These are phyloP conservation scores for Aquilaria yunnanensis DNA, from an alignment of 345 rosid genomes.

Conservation along the genomic window DNA sequence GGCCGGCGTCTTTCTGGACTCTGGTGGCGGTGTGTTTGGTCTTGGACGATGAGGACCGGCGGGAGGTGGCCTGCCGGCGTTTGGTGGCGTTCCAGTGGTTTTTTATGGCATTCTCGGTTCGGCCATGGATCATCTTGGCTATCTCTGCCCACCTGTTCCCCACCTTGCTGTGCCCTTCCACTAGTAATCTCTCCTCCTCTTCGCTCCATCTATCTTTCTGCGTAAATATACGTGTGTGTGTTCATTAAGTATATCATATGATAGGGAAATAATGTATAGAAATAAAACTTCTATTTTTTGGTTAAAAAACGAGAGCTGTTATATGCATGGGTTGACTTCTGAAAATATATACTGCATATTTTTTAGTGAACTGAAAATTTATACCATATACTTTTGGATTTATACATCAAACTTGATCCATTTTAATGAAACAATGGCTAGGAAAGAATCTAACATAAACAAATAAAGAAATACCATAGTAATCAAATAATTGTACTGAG, in stretches of 20 bases:
- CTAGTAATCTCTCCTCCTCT: slow-evolving; percentile 71
- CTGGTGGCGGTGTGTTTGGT: slow-evolving; percentile 27
- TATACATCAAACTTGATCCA: too few species aligned
- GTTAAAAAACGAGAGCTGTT: neutral
- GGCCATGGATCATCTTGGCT: slow-evolving; percentile 71
- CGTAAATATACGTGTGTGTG: neutral
- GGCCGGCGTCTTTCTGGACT: slow-evolving; percentile 12
- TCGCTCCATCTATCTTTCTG: slow-evolving; percentile 96
- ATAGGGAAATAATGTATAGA: neutral
- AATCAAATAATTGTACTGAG: neutral
- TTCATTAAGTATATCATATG: slow-evolving; percentile 7
- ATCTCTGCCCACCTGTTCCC: slow-evolving; percentile 98
- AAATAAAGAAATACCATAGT: neutral
- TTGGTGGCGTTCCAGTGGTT: slow-evolving; percentile 97
- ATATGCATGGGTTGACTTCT: too few species aligned
- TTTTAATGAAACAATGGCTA: too few species aligned
- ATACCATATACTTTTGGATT: too few species aligned
- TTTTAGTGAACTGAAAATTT: too few species aligned
- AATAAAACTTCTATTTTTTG: neutral
- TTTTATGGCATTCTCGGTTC: slow-evolving; percentile 88
- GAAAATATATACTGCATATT: too few species aligned
- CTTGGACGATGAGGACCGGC: slow-evolving; percentile 47
- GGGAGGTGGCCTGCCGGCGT: slow-evolving; percentile 43
- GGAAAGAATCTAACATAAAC: too few species aligned
- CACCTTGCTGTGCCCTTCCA: slow-evolving; percentile 64